phyloP scores from a whole-genome alignment of 805 yeast genomes.

The Pichia pseudocactophila region DNA sequence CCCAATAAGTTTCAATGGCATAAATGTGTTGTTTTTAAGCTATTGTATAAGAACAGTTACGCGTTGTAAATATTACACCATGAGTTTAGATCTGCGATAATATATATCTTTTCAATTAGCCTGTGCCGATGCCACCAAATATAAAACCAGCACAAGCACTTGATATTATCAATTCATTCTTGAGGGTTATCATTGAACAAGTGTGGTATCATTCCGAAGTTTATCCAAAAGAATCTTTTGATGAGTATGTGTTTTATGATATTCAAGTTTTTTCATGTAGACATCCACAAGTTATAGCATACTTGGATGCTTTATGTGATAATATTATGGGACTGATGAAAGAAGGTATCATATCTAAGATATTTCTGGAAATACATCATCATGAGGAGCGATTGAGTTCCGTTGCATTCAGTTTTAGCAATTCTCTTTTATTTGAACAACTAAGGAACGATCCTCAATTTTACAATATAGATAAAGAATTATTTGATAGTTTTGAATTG shows the following conservation, averaged over 20 bases:
- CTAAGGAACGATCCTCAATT: conserved; percentile 7
- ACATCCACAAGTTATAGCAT: conserved; percentile 36
- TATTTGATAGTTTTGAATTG: conserved; percentile 3
- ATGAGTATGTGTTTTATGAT: conserved; percentile 33
- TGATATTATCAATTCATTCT: neutral
- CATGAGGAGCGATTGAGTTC: conserved; percentile 12
- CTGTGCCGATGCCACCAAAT: neutral
- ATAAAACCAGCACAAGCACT: neutral
- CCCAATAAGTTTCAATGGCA: conserved; percentile 33
- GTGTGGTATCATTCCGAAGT: conserved; percentile 43
- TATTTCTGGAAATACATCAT: conserved; percentile 18
- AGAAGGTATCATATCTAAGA: conserved; percentile 18
- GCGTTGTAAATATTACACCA: too few species aligned
- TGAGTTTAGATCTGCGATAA: too few species aligned
- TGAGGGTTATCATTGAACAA: conserved; percentile 30
- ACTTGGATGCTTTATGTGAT: conserved; percentile 27
- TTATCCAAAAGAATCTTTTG: conserved; percentile 46
- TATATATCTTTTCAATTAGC: too few species aligned
- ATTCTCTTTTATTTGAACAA: conserved; percentile 21
- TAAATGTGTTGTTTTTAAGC: neutral
- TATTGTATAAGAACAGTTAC: too few species aligned
- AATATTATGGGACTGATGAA: conserved; percentile 12
- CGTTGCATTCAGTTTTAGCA: conserved; percentile 23
- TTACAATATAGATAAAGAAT: neutral
- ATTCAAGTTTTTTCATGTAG: conserved; percentile 35